Evolutionary conservation across 805 yeast genomes (phyloP).

Genomic region (Wickerhamiella cacticola): DNA sequence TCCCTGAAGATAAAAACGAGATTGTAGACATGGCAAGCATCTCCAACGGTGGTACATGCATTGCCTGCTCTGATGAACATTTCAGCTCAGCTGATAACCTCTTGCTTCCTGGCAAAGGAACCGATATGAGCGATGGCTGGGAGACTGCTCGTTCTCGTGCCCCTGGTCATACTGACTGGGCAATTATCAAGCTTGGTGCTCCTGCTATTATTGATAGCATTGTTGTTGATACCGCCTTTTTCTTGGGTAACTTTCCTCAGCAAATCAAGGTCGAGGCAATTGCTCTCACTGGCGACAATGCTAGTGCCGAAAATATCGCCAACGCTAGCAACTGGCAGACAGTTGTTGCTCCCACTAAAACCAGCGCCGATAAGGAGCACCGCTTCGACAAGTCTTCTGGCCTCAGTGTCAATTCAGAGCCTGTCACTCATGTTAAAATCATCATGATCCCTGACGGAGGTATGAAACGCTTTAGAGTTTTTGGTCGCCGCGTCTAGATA

Average conservation of each 20-base stretch:
- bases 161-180: conserved; percentile 88
- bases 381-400: conserved; percentile 31
- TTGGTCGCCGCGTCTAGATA: conserved; percentile 38
- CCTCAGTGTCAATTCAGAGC: conserved; percentile 19
- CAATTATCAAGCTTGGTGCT: conserved; percentile 65
- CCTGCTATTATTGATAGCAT: conserved; percentile 43
- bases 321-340: conserved; percentile 41
- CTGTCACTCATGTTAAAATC: conserved; percentile 59
- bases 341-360: conserved; percentile 56
- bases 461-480: conserved; percentile 76
- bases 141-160: conserved; percentile 83
- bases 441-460: conserved; percentile 96
- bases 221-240: conserved; percentile 84
- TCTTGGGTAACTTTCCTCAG: conserved; percentile 91
- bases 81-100: conserved; percentile 87
- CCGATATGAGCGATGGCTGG: conserved; percentile 98
- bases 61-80: conserved; percentile 78
- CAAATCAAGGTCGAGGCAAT: conserved; percentile 57
- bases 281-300: conserved; percentile 27
- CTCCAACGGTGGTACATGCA: conserved; percentile 78
- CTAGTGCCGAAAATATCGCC: conserved; percentile 34
- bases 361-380: conserved; percentile 80
- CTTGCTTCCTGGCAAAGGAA: conserved; percentile 85
- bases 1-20: conserved; percentile 37
- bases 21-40: conserved; percentile 70